phyloP scores from a whole-genome alignment of 2,329 filamentous ascomycete genomes.

The Didymella pinodella region DNA sequence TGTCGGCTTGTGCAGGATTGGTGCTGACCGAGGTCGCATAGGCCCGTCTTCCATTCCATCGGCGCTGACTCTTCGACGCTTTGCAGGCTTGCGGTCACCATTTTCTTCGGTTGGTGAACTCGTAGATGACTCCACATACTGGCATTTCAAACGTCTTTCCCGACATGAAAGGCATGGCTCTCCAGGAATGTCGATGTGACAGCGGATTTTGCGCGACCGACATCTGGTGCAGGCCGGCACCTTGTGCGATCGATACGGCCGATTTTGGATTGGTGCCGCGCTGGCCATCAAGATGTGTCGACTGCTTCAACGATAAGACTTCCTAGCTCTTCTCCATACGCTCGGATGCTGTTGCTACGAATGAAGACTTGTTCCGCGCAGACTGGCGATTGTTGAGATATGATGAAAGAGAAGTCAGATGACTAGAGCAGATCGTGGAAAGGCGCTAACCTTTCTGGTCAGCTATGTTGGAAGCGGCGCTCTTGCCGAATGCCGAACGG shows the following conservation, averaged over 20 bases:
- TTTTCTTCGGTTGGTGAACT: slow-evolving; percentile 37
- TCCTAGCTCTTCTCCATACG: slow-evolving; percentile 10
- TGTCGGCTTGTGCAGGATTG: slow-evolving; percentile 40
- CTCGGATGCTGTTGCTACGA: slow-evolving; percentile 4
- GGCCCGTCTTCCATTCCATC: slow-evolving; percentile 27
- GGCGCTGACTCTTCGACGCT: slow-evolving; percentile 40
- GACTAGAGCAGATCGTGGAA: slow-evolving; percentile 15
- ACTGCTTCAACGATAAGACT: not conserved
- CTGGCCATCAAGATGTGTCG: slow-evolving; percentile 40
- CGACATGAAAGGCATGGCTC: slow-evolving; percentile 52
- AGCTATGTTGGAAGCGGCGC: not conserved
- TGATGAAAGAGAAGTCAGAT: slow-evolving; percentile 16
- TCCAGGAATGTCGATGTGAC: slow-evolving; percentile 51
- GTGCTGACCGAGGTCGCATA: slow-evolving; percentile 35
- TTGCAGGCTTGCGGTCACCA: slow-evolving; percentile 33
- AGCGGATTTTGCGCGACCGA: slow-evolving; percentile 53
- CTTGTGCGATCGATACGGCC: slow-evolving; percentile 55
- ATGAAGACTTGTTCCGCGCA: slow-evolving; percentile 4
- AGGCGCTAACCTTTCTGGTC: slow-evolving; percentile 11
- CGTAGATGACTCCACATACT: slow-evolving; percentile 43
- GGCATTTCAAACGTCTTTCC: slow-evolving; percentile 49
- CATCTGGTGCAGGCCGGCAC: slow-evolving; percentile 54
- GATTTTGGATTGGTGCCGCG: slow-evolving; percentile 43
- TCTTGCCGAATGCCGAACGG: slow-evolving; percentile 1
- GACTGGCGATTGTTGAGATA: slow-evolving; percentile 15